These are phyloP conservation scores for Sclerotinia subarctica DNA, from an alignment of 2,329 filamentous ascomycete genomes.

Conservation along the genomic window DNA sequence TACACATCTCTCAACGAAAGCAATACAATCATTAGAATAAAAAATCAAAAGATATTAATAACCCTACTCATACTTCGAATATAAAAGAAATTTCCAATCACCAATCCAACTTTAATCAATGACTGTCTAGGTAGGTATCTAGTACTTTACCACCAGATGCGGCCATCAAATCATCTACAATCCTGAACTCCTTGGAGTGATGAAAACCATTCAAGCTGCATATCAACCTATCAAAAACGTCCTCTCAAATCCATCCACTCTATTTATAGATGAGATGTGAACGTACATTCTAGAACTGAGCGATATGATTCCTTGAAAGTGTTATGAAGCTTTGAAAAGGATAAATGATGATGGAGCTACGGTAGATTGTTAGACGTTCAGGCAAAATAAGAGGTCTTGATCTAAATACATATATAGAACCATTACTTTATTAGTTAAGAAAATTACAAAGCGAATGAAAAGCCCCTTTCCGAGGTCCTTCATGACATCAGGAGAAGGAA, in stretches of 20 bases:
- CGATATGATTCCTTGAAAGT: neutral
- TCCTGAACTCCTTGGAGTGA: neutral
- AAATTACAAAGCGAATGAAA: neutral
- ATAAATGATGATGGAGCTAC: neutral
- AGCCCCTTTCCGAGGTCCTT: neutral
- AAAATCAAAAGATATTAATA: no score
- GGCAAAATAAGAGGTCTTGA: no score
- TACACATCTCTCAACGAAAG: no score
- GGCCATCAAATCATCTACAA: neutral
- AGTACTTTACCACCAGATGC: neutral
- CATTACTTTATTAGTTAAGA: no score
- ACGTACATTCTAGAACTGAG: neutral
- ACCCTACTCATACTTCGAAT: neutral
- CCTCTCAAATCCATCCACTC: no score
- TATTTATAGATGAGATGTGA: slow-evolving; percentile 1
- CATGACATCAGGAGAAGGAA: neutral
- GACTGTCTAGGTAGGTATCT: no score
- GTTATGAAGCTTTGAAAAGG: no score
- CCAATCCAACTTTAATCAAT: neutral
- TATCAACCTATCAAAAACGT: slow-evolving; percentile 1
- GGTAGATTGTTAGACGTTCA: no score
- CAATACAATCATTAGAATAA: no score
- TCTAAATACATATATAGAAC: neutral
- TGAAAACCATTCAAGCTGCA: neutral
- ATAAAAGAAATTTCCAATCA: neutral